Evolutionary conservation across 176 grass and related monocot species (phyloP).

Genomic region (Bromus sterilis): DNA sequence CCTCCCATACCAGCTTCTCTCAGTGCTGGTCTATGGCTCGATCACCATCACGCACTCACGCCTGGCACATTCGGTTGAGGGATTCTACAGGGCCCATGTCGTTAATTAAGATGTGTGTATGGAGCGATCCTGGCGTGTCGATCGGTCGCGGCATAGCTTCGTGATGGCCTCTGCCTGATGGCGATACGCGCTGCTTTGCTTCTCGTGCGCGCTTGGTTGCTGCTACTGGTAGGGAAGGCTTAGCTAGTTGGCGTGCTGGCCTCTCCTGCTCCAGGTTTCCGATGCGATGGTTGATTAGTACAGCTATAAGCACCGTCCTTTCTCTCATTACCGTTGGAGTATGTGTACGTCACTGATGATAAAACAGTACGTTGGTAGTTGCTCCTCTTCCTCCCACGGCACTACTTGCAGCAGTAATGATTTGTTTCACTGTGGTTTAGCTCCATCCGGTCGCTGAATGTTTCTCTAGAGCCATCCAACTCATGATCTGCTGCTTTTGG

Average conservation of each 20-base stretch:
- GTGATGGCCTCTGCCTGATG: background rate
- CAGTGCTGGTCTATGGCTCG: too few relatives aligned
- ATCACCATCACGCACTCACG: background rate
- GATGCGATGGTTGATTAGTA: background rate
- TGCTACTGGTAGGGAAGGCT: background rate
- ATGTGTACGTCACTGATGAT: background rate
- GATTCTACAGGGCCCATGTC: background rate
- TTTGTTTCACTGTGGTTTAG: background rate
- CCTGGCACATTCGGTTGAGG: background rate
- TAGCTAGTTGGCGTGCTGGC: background rate
- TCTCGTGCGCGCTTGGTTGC: background rate
- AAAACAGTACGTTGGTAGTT: background rate
- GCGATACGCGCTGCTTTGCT: conserved; percentile 26
- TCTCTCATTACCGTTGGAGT: background rate
- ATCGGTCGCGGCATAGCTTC: background rate
- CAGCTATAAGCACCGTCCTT: background rate
- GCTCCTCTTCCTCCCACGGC: background rate
- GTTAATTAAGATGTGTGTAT: background rate
- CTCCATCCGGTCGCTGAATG: background rate
- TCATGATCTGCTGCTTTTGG: too few relatives aligned
- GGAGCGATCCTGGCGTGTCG: background rate
- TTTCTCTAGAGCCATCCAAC: too few relatives aligned
- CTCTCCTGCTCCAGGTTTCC: background rate
- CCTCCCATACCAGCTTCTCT: background rate
- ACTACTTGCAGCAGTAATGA: background rate